Percentiles rank a stretch among this genome's conserved stretches.
These are phyloP conservation scores for Termitomyces sp. DNA, from an alignment of 768 basidiomycete species.

Conservation along the genomic window DNA sequence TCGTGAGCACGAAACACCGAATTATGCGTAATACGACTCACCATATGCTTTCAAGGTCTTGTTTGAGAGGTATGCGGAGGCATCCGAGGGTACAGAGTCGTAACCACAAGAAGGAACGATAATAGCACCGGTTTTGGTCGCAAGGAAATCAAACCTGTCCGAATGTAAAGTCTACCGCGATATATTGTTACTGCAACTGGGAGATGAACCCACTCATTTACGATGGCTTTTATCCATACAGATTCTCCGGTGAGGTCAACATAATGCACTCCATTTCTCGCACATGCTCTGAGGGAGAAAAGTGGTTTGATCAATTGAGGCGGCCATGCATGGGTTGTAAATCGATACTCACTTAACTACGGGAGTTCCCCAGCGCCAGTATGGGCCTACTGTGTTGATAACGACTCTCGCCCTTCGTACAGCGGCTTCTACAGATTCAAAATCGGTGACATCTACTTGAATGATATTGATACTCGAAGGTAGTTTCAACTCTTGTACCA, in stretches of 20 bases:
- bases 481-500: constrained; percentile 42
- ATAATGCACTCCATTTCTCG: constrained; percentile 70
- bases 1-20: background rate
- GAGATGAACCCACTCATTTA: constrained; percentile 39
- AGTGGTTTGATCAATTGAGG: background rate
- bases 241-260: constrained; percentile 80
- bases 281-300: constrained; percentile 53
- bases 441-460: constrained; percentile 55
- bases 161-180: background rate
- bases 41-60: constrained; percentile 51
- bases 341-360: constrained; percentile 51
- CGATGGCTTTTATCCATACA: constrained; percentile 59
- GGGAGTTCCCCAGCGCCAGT: constrained; percentile 62
- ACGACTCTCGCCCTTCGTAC: constrained; percentile 61
- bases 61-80: constrained; percentile 61
- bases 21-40: background rate
- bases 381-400: constrained; percentile 76
- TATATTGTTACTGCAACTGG: background rate
- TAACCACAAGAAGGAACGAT: constrained; percentile 78
- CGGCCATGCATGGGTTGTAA: background rate
- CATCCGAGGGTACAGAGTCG: constrained; percentile 75
- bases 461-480: constrained; percentile 37
- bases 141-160: constrained; percentile 62
- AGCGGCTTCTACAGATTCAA: constrained; percentile 44
- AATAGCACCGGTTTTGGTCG: constrained; percentile 62